Evolutionary conservation across 495 filamentous ascomycete genomes (phyloP).

Genomic region (Aspergillus sclerotioniger): DNA sequence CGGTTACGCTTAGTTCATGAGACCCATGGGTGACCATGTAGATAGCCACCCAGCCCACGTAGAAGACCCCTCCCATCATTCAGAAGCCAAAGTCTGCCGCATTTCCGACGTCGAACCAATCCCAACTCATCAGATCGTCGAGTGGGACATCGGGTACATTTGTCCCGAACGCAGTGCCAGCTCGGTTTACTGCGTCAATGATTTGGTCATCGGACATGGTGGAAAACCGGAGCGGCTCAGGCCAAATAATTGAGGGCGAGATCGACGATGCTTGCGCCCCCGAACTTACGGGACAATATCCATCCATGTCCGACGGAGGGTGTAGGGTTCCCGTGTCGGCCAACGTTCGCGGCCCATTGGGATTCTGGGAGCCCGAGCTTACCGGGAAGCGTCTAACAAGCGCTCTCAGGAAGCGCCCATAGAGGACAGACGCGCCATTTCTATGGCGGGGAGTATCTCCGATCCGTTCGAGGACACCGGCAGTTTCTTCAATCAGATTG

Average conservation of each 20-base stretch:
- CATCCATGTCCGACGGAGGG: constrained; percentile 17
- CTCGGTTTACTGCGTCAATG: constrained; percentile 58
- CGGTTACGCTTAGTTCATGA: background rate
- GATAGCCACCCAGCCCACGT: background rate
- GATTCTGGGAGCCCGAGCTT: constrained; percentile 6
- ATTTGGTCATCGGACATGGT: constrained; percentile 67
- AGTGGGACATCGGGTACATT: constrained; percentile 52
- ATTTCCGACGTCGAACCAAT: constrained; percentile 62
- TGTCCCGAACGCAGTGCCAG: constrained; percentile 54
- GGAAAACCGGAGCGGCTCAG: constrained; percentile 61
- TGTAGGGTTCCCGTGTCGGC: constrained; percentile 16
- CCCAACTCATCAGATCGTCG: constrained; percentile 54
- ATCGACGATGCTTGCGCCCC: constrained; percentile 19
- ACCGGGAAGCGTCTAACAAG: constrained; percentile 47
- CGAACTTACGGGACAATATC: constrained; percentile 16
- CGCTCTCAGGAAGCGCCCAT: constrained; percentile 60
- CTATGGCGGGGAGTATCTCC: constrained; percentile 62
- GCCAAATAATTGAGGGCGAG: constrained; percentile 36
- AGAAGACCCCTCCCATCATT: background rate
- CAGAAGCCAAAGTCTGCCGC: constrained; percentile 38
- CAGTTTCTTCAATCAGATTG: constrained; percentile 66
- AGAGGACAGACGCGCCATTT: constrained; percentile 59
- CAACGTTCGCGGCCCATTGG: constrained; percentile 6
- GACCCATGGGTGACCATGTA: background rate
- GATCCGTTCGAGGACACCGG: constrained; percentile 65